These are phyloP conservation scores for Fusarium equiseti DNA, from an alignment of 2,329 filamentous ascomycete species.

Conservation along the genomic window DNA sequence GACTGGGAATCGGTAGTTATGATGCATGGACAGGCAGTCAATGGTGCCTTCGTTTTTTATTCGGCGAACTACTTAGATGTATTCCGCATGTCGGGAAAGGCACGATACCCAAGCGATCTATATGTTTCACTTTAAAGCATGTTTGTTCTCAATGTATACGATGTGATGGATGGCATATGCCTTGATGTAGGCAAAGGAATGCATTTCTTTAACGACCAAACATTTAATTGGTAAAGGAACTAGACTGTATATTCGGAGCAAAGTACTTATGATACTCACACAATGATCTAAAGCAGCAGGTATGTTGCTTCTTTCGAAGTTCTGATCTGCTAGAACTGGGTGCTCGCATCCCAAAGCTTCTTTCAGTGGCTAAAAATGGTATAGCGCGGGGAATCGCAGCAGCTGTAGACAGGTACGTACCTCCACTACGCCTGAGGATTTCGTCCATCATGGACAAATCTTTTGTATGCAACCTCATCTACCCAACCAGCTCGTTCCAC, in stretches of 20 bases:
- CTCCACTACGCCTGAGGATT: constrained; percentile 26
- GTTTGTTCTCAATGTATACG: constrained; percentile 1
- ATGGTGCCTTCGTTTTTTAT: constrained; percentile 40
- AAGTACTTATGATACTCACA: not conserved
- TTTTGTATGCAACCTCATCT: constrained; percentile 9
- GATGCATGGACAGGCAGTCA: constrained; percentile 27
- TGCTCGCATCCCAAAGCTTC: not conserved
- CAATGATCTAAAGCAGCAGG: not conserved
- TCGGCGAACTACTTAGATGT: constrained; percentile 38
- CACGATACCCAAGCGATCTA: constrained; percentile 48
- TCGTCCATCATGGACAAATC: constrained; percentile 34
- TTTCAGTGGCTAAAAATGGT: not conserved
- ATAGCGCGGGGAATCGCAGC: constrained; percentile 3
- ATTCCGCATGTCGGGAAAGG: constrained; percentile 39
- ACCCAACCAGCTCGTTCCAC: constrained; percentile 11
- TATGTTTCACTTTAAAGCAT: constrained; percentile 39
- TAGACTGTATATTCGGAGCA: not conserved
- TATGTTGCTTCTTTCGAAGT: not conserved
- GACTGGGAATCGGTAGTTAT: constrained; percentile 16
- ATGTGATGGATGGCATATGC: not conserved
- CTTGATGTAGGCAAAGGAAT: not conserved
- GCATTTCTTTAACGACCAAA: not conserved
- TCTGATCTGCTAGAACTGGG: not conserved
- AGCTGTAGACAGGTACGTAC: constrained; percentile 25
- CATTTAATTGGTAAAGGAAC: not conserved